A percentile compares a stretch with the other conserved stretches of the same genome.
Conservation (phyloP, 169 alveolate species). For the Cryptosporidium xiaoi region DNA sequence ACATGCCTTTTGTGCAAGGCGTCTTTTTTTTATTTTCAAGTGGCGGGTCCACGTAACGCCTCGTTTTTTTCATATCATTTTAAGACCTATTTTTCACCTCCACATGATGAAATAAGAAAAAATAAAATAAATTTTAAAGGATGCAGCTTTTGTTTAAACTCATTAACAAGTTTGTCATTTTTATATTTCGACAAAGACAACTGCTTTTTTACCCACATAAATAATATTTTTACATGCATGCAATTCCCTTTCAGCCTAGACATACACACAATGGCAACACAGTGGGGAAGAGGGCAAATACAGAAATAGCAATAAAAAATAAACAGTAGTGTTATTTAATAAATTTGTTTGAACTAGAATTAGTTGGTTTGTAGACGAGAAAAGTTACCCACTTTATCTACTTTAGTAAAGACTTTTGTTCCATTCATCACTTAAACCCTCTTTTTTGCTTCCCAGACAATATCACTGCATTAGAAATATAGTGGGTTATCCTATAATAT, state of each 20-base stretch:
- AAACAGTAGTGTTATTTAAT: neutral
- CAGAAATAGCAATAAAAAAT: neutral
- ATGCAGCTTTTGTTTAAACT: neutral
- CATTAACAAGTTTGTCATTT: neutral
- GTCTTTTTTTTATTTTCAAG: conserved; percentile 54
- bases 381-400: neutral
- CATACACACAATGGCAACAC: neutral
- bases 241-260: too few species aligned
- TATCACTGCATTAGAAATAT: too few species aligned
- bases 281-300: neutral
- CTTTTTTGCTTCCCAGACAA: too few species aligned
- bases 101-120: conserved; percentile 4
- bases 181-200: neutral
- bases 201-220: neutral
- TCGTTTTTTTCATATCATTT: conserved; percentile 15
- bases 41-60: conserved; percentile 75
- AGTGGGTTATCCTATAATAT: too few species aligned
- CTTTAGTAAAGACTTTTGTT: neutral
- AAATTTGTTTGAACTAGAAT: neutral
- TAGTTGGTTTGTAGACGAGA: neutral
- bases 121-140: neutral
- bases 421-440: neutral
- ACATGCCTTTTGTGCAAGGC: conserved; percentile 57
- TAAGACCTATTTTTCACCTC: conserved; percentile 17
- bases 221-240: neutral